Percentiles rank a stretch among this genome's conserved stretches.
Conservation (phyloP, 129 eudicot species). For the Centaurea solstitialis region DNA sequence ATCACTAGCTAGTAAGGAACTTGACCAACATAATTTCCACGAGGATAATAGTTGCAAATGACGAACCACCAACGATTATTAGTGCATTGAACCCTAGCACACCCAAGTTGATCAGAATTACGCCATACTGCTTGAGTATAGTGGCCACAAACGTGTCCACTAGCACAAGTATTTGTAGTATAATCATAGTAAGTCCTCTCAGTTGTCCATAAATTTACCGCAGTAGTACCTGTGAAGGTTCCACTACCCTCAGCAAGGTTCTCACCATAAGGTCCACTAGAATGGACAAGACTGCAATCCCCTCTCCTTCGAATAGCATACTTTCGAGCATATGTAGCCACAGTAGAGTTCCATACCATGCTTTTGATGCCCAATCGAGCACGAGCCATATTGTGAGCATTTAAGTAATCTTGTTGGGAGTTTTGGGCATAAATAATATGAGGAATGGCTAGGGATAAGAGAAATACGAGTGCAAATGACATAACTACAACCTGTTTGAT, state of each 20-base stretch:
- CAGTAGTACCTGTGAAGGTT: slow-evolving; percentile 7
- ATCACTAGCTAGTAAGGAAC: not conserved
- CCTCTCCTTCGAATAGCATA: slow-evolving; percentile 16
- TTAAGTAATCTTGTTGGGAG: slow-evolving; percentile 30
- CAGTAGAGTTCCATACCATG: slow-evolving; percentile 20
- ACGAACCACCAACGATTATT: slow-evolving; percentile 15
- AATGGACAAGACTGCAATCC: slow-evolving; percentile 36
- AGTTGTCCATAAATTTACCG: slow-evolving; percentile 30
- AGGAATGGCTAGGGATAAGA: not conserved
- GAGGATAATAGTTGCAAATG: slow-evolving; percentile 15
- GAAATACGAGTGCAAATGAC: not conserved
- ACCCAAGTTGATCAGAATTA: slow-evolving; percentile 21
- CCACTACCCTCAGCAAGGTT: slow-evolving; percentile 41
- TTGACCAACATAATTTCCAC: not conserved
- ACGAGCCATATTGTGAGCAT: slow-evolving; percentile 33
- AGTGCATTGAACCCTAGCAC: slow-evolving; percentile 32
- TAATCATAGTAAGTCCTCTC: slow-evolving; percentile 28
- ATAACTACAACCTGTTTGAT: not conserved
- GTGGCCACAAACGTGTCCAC: slow-evolving; percentile 27
- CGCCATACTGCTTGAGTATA: slow-evolving; percentile 36
- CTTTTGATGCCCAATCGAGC: slow-evolving; percentile 17
- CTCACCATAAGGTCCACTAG: slow-evolving; percentile 47
- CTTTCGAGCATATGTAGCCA: slow-evolving; percentile 24
- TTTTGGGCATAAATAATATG: slow-evolving; percentile 9
- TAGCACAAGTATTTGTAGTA: slow-evolving; percentile 22